These are phyloP conservation scores for Penicillium sp. DNA, from an alignment of 2,329 filamentous ascomycete species.

Conservation along the genomic window DNA sequence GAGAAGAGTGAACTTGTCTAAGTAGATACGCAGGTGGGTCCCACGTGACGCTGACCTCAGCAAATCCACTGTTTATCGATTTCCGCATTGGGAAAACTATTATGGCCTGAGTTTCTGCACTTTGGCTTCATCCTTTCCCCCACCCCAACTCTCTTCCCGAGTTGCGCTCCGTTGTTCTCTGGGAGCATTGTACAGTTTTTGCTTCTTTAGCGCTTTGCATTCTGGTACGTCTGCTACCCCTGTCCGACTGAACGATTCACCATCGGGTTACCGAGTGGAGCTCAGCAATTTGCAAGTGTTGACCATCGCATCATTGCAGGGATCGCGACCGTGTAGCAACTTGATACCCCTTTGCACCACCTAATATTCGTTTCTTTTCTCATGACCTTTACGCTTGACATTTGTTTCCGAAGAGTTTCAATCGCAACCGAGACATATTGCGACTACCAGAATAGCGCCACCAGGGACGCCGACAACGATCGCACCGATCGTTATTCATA, in stretches of 20 bases:
- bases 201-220: slow-evolving; percentile 29
- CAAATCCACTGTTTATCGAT: slow-evolving; percentile 38
- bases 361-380: slow-evolving; percentile 12
- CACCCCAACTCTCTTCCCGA: slow-evolving; percentile 16
- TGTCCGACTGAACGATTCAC: background rate
- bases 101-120: slow-evolving; percentile 22
- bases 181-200: slow-evolving; percentile 25
- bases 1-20: too few relatives aligned
- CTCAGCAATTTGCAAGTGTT: slow-evolving; percentile 11
- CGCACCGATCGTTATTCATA: slow-evolving; percentile 15
- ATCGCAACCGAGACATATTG: background rate
- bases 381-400: slow-evolving; percentile 17
- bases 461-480: slow-evolving; percentile 3
- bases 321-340: slow-evolving; percentile 26
- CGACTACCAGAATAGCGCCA: slow-evolving; percentile 4
- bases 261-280: slow-evolving; percentile 20
- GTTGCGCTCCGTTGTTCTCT: slow-evolving; percentile 18
- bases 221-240: slow-evolving; percentile 13
- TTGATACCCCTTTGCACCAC: slow-evolving; percentile 24
- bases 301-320: slow-evolving; percentile 24
- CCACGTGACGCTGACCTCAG: slow-evolving; percentile 25
- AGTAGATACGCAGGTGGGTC: too few relatives aligned
- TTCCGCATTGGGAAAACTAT: slow-evolving; percentile 34
- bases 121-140: slow-evolving; percentile 19
- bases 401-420: slow-evolving; percentile 1